Conservation (phyloP, 2,329 filamentous ascomycete genomes). For the Phyllosticta citrichinensis region DNA sequence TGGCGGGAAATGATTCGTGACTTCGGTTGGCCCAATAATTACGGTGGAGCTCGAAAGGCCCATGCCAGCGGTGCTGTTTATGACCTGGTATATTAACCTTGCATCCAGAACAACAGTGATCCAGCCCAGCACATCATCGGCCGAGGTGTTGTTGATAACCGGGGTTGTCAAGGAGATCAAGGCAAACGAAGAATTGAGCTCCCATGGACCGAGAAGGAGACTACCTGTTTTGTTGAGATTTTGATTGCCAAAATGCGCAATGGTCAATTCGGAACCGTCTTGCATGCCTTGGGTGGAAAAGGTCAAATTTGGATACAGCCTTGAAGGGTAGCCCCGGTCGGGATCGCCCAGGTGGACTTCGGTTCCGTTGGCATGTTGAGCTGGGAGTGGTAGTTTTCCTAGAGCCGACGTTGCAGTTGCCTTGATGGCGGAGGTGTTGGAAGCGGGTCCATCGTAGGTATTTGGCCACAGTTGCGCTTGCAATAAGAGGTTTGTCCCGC, state of each 20-base stretch:
- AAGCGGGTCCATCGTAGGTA: slow-evolving; percentile 45
- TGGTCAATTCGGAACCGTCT: slow-evolving; percentile 23
- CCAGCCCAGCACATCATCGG: slow-evolving; percentile 63
- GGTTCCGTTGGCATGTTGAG: slow-evolving; percentile 3
- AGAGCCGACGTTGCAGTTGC: slow-evolving; percentile 46
- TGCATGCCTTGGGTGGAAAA: slow-evolving; percentile 37
- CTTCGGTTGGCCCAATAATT: slow-evolving; percentile 56
- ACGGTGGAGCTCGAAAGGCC: slow-evolving; percentile 62
- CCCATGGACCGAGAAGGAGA: slow-evolving; percentile 67
- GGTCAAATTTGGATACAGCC: slow-evolving; percentile 70
- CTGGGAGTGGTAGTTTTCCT: slow-evolving; percentile 49
- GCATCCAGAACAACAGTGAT: slow-evolving; percentile 71
- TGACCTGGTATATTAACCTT: slow-evolving; percentile 50
- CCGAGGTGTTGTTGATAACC: slow-evolving; percentile 56
- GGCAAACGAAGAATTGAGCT: slow-evolving; percentile 62
- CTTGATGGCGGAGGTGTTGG: slow-evolving; percentile 49
- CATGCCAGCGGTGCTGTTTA: slow-evolving; percentile 46
- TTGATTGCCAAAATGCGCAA: slow-evolving; percentile 34
- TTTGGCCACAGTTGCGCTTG: slow-evolving; percentile 66
- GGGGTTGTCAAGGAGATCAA: slow-evolving; percentile 74
- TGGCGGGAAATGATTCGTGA: slow-evolving; percentile 46
- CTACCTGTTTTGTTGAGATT: slow-evolving; percentile 39
- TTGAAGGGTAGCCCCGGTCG: slow-evolving; percentile 55
- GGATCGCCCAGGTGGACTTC: slow-evolving; percentile 49
- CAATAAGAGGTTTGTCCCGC: slow-evolving; percentile 46